A percentile compares a stretch with the other conserved stretches of the same genome.
Conservation (phyloP, 2,329 filamentous ascomycete genomes). For the Coniochaeta sp. region DNA sequence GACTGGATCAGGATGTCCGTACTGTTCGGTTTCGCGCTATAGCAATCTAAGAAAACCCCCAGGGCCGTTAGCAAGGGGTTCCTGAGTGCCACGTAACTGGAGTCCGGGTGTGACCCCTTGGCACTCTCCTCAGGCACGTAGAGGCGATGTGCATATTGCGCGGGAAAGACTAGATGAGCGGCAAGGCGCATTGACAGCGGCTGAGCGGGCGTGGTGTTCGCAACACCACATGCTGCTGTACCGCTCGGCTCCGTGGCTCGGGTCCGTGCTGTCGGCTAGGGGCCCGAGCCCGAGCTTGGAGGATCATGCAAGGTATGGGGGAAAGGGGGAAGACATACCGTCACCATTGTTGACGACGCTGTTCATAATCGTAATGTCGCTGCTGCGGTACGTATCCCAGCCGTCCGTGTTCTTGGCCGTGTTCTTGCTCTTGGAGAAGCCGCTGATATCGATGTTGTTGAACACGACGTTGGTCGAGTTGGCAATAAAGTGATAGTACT, state of each 20-base stretch:
- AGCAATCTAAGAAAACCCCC: constrained; percentile 48
- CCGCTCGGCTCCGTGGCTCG: not conserved
- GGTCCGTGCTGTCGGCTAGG: not conserved
- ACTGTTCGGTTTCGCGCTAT: constrained; percentile 57
- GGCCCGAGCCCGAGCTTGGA: not conserved
- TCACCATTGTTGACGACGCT: constrained; percentile 59
- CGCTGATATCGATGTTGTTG: constrained; percentile 52
- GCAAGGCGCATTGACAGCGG: not conserved
- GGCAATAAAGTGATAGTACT: constrained; percentile 55
- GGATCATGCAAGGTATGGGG: not conserved
- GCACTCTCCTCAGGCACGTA: not conserved
- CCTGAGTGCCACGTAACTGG: too few relatives aligned
- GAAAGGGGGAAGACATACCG: constrained; percentile 24
- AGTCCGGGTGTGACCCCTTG: constrained; percentile 10
- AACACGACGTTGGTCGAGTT: constrained; percentile 56
- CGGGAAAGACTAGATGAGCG: too few relatives aligned
- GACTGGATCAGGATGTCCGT: constrained; percentile 53
- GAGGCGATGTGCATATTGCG: not conserved
- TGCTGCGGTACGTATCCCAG: constrained; percentile 53
- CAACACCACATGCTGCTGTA: not conserved
- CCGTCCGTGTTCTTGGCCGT: constrained; percentile 60
- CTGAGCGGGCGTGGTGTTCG: not conserved
- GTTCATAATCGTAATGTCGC: constrained; percentile 56
- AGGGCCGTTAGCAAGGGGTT: not conserved
- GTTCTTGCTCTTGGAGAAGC: constrained; percentile 41